phyloP scores from a whole-genome alignment of 1,284 basidiomycete species.

The Volvariella surrecta region DNA sequence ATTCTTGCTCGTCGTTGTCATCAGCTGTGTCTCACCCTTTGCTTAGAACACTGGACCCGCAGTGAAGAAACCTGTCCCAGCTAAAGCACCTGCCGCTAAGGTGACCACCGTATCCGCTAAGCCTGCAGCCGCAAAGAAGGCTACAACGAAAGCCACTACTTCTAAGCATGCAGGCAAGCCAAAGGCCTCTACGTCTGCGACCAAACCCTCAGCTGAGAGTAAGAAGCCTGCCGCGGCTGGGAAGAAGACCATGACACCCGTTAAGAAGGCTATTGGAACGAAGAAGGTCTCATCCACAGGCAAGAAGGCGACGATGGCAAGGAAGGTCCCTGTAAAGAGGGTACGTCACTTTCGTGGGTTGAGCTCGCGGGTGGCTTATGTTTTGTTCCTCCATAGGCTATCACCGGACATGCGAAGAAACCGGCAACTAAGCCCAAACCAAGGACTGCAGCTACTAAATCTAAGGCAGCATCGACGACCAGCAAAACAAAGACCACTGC shows the following conservation, averaged over 20 bases:
- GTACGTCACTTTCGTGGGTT: neutral
- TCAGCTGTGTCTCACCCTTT: neutral
- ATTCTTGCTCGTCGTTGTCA: neutral
- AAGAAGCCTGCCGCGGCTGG: conserved; percentile 14
- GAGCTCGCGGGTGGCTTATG: neutral
- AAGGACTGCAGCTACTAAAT: conserved; percentile 18
- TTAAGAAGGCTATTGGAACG: conserved; percentile 14
- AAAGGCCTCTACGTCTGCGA: conserved; percentile 13
- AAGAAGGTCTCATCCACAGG: conserved; percentile 41
- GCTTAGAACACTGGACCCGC: conserved; percentile 39
- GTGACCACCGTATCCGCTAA: conserved; percentile 21
- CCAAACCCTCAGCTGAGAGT: conserved; percentile 17
- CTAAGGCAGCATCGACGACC: conserved; percentile 20
- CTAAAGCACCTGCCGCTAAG: conserved; percentile 17
- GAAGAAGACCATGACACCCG: conserved; percentile 16
- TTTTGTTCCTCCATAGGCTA: conserved; percentile 29
- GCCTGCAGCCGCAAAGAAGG: conserved; percentile 21
- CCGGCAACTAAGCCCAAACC: conserved; percentile 14
- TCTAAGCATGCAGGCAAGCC: conserved; percentile 7
- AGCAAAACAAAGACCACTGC: conserved; percentile 18
- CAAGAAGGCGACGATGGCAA: conserved; percentile 31
- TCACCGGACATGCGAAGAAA: conserved; percentile 20
- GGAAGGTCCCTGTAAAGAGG: conserved; percentile 44
- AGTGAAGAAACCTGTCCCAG: conserved; percentile 22
- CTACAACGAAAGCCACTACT: conserved; percentile 13